Base-by-base conservation (phyloP, 768 basidiomycete species). In the Pisolithus sp. region DNA sequence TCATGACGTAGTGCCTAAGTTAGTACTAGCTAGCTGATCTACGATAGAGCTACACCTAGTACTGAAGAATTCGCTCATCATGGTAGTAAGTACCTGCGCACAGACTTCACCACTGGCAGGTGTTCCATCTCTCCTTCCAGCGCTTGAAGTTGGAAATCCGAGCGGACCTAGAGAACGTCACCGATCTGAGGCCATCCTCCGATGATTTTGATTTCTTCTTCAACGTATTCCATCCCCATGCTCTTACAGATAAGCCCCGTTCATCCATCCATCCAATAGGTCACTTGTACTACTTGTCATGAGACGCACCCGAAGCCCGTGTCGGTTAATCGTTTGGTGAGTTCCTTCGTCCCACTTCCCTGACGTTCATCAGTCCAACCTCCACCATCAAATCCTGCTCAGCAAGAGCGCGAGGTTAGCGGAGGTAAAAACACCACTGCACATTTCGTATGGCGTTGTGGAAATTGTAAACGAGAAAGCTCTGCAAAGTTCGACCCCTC, bases 191-290 rank as follows among this genome's bases (percentile, higher is more conserved):
- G 46, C 89, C 89, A 28, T 75, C 77, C n/a, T 67, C 73, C 4
- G 75, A 82, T 28, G 77, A 83, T 56, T 93, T 86, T 58, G 85
- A 90, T 52, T 93, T 80, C 65, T 85, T 86, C 73, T 92, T 93
- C 73, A 66, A 85, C 73, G 89, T 87, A 46, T 43, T 52, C 34
- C 45, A 6, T 31, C 28, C n/a, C n/a, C 53, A 26, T 26, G 30
- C 34, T 43, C 30, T 49, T 42, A 18, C 46, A 30, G 40, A 51
- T 31, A 38, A 36, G 47, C 47, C 39, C 44, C 5, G 24, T 21
- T 42, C 38, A 28, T 44, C 44, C 38, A 28, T 44, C 44, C 47
- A 45, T 30, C 26, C n/a, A 47, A 36, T 45, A 82, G 88, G 87
- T 93, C 10, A 78, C 81, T 69, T 93, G 90, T 67, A 89, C 74